These are phyloP conservation scores for Dactylellina sp. DNA, from an alignment of 2,329 filamentous ascomycete species.

Conservation along the genomic window DNA sequence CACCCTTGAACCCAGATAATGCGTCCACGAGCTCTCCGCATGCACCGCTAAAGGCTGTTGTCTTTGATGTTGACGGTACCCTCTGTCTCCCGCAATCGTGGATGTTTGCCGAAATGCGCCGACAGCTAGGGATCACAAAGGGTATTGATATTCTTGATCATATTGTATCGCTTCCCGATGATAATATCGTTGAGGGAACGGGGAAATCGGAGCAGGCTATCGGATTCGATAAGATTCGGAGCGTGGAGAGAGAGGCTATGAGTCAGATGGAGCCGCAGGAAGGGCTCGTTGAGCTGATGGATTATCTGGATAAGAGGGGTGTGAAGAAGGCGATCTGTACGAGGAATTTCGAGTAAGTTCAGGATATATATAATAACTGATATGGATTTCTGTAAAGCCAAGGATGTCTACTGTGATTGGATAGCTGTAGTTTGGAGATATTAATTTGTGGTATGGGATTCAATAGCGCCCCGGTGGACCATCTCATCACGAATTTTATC, in stretches of 20 bases:
- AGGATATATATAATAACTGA: no score
- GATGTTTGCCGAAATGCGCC: constrained; percentile 92
- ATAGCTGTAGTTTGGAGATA: no score
- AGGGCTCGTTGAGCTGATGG: constrained; percentile 81
- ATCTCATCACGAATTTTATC: constrained; percentile 81
- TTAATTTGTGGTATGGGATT: no score
- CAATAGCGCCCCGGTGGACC: constrained; percentile 73
- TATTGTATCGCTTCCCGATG: constrained; percentile 77
- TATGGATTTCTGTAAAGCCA: no score
- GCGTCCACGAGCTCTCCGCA: constrained; percentile 59
- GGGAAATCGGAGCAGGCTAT: constrained; percentile 68
- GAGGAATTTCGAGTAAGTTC: constrained; percentile 83
- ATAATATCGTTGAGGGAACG: constrained; percentile 52
- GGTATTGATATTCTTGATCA: constrained; percentile 87
- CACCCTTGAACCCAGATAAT: constrained; percentile 66
- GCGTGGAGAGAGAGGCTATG: constrained; percentile 86
- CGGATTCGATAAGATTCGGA: constrained; percentile 79
- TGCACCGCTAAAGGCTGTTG: constrained; percentile 70
- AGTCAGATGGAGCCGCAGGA: constrained; percentile 80
- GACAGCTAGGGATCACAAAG: constrained; percentile 77
- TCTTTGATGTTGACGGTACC: constrained; percentile 97
- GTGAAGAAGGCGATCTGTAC: constrained; percentile 81
- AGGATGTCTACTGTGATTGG: no score
- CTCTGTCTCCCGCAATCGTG: constrained; percentile 86
- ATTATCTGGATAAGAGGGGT: constrained; percentile 76